Evolutionary conservation across 2,329 filamentous ascomycete genomes (phyloP), one percentile per base, ranked within the genome.

Genomic region (Cordyceps javanica): DNA sequence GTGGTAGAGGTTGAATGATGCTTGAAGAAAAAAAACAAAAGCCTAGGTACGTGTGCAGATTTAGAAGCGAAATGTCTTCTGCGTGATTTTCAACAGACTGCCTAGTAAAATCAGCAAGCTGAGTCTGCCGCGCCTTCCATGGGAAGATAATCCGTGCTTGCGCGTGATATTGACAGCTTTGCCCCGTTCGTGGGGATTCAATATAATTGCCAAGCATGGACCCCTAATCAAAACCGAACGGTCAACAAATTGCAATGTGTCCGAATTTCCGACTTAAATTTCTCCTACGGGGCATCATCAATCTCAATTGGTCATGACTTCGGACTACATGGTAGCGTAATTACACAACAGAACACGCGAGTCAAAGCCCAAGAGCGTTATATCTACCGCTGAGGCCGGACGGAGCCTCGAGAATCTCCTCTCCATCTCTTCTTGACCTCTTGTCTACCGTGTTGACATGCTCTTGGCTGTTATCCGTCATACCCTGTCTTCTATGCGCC

Each of bases 351-450:
- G 2, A 5, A 36, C 26, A 8, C 32, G 8, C 44, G 46, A 32
- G 13, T 69, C 63, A 73, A 44, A 73, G 57, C 3, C 71, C 71
- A 56, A 73, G 59, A 28, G 71, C 70, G 60, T 65, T 64, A 50
- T 72, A 73, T 50, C 69, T 68, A 39, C 71, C 69, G 55, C 64
- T 63, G 21, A 36, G 28, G 21, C 49, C 56, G 16, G 55, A 55
- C 46, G 63, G 55, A 39, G 57, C 34, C 25, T 59, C 48, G 7
- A 55, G 34, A 3, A 61, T 30, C n/a, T 59, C 55, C 5, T 63
- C 57, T 11, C 49, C 49, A 21, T 45, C 16, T 48, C 8, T 42
- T 26, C 44, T 49, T 19, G 13, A n/a, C 19, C 23, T 46, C 11
- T 38, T 45, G 36, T n/a, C n/a, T n/a, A n/a, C 38, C 61, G 36